Conservation (phyloP, 2,329 filamentous ascomycete species). For the Coleophoma eucalyptorum region DNA sequence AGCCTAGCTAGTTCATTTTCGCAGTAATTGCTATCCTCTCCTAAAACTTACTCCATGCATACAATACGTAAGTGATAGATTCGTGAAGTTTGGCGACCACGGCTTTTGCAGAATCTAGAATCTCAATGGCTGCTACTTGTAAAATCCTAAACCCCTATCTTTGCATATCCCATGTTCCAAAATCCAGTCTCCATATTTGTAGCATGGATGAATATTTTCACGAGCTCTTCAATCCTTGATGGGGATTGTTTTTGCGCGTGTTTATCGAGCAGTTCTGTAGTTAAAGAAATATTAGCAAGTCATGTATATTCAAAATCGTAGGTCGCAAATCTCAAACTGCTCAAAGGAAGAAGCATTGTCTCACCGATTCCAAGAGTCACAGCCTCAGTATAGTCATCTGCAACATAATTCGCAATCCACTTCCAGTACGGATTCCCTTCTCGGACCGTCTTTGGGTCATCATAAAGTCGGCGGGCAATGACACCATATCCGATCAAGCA, state of each 20-base stretch:
- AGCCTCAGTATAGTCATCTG: conserved; percentile 69
- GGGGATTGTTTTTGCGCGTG: conserved; percentile 67
- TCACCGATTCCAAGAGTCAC: conserved; percentile 54
- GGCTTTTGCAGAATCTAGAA: no score
- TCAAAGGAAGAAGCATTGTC: no score
- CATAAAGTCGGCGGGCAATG: conserved; percentile 66
- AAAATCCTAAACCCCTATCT: no score
- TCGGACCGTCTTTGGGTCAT: conserved; percentile 50
- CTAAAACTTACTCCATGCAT: no score
- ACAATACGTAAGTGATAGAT: no score
- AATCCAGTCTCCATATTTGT: conserved; percentile 73
- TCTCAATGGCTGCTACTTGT: no score
- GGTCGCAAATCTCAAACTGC: conserved; percentile 44
- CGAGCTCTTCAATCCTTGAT: conserved; percentile 70
- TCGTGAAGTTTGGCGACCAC: no score
- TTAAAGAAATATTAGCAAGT: background rate
- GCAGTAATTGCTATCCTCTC: no score
- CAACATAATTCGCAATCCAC: conserved; percentile 85
- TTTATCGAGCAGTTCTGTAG: conserved; percentile 66
- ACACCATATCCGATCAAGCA: conserved; percentile 84
- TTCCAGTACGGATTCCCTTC: conserved; percentile 73
- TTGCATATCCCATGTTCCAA: conserved; percentile 61
- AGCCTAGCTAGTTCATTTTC: no score
- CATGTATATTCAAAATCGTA: background rate
- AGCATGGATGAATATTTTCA: conserved; percentile 76